A percentile compares a stretch with the other conserved stretches of the same genome.
Evolutionary conservation across 2,329 filamentous ascomycete species (phyloP).

Genomic region (Periconia sp.): DNA sequence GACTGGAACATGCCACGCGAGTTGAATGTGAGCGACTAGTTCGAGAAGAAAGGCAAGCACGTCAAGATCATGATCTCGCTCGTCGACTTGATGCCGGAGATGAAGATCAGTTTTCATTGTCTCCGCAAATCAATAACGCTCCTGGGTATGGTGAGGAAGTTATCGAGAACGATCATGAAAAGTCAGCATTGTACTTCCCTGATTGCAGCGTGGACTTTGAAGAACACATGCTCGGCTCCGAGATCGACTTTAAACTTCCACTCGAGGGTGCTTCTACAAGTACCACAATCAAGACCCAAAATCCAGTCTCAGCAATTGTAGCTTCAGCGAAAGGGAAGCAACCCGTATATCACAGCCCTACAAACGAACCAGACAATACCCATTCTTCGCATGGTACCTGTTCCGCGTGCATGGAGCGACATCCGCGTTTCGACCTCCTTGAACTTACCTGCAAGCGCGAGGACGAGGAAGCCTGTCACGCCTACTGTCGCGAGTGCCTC

Average conservation of each 20-base stretch:
- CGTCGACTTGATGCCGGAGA: not conserved
- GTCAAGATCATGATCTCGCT: slow-evolving; percentile 11
- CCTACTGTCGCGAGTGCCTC: slow-evolving; percentile 23
- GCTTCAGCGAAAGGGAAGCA: slow-evolving; percentile 1
- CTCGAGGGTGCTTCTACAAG: not conserved
- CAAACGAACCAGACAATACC: not conserved
- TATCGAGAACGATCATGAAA: not conserved
- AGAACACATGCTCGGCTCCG: not conserved
- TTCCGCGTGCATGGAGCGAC: slow-evolving; percentile 12
- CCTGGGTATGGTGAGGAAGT: not conserved
- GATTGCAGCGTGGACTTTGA: not conserved
- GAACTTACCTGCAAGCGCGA: slow-evolving; percentile 13
- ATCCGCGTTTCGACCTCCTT: slow-evolving; percentile 13
- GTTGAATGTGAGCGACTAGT: slow-evolving; percentile 2
- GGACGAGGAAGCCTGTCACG: slow-evolving; percentile 10
- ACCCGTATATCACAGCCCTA: slow-evolving; percentile 3
- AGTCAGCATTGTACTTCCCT: not conserved
- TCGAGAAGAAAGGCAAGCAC: slow-evolving; percentile 15
- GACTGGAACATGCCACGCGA: not conserved
- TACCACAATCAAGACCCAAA: too few relatives aligned
- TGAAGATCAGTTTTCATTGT: not conserved
- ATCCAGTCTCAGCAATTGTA: not conserved
- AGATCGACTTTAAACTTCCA: not conserved
- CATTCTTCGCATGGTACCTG: slow-evolving; percentile 11
- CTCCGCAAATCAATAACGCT: not conserved